Evolutionary conservation across 148 eudicot species (phyloP).

Genomic region (Nyssa sinensis): DNA sequence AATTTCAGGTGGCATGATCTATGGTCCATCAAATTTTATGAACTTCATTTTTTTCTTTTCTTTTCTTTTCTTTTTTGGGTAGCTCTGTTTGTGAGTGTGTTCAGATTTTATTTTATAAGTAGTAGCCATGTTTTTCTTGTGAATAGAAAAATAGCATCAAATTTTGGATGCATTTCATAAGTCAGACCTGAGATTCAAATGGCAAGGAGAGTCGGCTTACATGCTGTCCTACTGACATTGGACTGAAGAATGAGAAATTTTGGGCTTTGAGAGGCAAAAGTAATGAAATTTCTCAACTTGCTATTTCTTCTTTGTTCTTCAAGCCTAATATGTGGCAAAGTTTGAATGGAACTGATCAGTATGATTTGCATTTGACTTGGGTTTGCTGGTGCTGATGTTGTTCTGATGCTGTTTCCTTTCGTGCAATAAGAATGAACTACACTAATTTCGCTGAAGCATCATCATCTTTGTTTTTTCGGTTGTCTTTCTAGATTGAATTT

Average conservation of each 20-base stretch:
- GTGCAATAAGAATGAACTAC: too few species aligned
- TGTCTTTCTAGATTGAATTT: conserved; percentile 57
- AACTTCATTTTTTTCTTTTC: neutral
- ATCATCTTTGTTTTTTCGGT: neutral
- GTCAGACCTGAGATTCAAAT: neutral
- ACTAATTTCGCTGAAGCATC: neutral
- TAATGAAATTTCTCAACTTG: neutral
- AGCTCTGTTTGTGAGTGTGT: too few species aligned
- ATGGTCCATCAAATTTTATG: neutral
- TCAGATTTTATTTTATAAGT: too few species aligned
- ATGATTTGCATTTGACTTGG: neutral
- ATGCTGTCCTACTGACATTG: neutral
- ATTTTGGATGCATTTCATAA: neutral
- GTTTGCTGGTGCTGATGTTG: neutral
- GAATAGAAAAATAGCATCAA: neutral
- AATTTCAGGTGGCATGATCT: neutral
- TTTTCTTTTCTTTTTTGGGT: too few species aligned
- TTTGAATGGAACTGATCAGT: neutral
- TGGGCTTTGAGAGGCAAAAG: conserved; percentile 1
- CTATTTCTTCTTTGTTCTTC: neutral
- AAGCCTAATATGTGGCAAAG: neutral
- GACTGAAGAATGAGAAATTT: neutral
- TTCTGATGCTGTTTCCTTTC: neutral
- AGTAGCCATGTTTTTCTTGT: neutral
- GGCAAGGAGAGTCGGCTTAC: neutral